Conservation (phyloP, 305 asterid genomes). For the Solanum hybrid region DNA sequence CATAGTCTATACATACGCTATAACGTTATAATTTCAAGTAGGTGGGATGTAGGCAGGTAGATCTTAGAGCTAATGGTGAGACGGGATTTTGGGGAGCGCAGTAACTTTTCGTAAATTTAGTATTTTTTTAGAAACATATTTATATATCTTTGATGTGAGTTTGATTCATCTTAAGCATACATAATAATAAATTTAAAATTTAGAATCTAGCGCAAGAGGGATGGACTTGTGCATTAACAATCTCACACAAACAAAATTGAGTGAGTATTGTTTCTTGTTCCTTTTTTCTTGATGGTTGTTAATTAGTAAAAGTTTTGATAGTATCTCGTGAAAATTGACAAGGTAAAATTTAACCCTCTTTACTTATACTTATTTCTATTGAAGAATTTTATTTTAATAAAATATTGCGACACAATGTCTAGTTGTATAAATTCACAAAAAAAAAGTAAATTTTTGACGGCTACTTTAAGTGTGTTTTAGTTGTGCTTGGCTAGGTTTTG, state of each 20-base stretch:
- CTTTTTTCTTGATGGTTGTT: background rate
- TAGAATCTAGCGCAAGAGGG: rapidly evolving
- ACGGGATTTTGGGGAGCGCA: rapidly evolving
- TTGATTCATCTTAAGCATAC: background rate
- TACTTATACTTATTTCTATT: no score
- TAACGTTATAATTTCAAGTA: background rate
- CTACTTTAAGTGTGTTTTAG: background rate
- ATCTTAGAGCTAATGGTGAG: background rate
- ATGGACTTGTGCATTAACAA: background rate
- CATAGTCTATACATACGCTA: background rate
- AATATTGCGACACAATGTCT: no score
- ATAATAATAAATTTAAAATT: background rate
- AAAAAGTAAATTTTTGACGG: no score
- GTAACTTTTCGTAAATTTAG: background rate
- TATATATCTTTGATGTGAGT: background rate
- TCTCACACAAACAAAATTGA: background rate
- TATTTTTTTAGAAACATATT: background rate
- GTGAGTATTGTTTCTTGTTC: background rate
- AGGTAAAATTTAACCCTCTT: no score
- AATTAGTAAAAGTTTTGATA: no score
- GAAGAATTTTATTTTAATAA: no score
- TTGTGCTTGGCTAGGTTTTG: background rate
- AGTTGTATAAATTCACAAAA: no score
- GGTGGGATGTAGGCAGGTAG: background rate
- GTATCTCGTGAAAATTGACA: no score